phyloP scores from a whole-genome alignment of 257 asterid genomes.

The Gynochthodes officinalis region DNA sequence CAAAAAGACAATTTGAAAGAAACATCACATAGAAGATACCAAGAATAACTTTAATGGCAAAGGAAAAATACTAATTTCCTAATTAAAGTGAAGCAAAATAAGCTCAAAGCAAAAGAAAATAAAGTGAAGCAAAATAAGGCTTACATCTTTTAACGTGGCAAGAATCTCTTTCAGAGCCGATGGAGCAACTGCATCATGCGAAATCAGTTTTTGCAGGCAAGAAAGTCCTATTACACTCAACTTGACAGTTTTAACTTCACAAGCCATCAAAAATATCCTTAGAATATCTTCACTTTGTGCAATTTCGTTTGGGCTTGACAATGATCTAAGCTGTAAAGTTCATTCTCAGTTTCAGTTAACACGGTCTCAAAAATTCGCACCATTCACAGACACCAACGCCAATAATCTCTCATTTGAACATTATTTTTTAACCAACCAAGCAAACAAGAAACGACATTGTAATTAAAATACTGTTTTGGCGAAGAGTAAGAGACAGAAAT shows the following conservation, averaged over 20 bases:
- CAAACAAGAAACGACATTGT: not conserved
- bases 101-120: constrained; percentile 7
- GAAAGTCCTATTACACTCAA: constrained; percentile 86
- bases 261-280: constrained; percentile 91
- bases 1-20: not conserved
- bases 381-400: not conserved
- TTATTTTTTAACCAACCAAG: not conserved
- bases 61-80: not conserved
- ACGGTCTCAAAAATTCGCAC: not conserved
- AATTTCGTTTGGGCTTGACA: constrained; percentile 85
- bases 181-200: constrained; percentile 91
- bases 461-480: not conserved
- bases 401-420: not conserved
- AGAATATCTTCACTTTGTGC: constrained; percentile 80
- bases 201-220: constrained; percentile 86
- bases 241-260: constrained; percentile 83
- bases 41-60: not conserved
- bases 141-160: constrained; percentile 84
- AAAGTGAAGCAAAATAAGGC: constrained; percentile 11
- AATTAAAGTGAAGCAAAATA: not conserved
- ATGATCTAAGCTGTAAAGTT: constrained; percentile 71
- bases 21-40: not conserved
- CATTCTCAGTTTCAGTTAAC: constrained; percentile 18
- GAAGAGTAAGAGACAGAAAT: not conserved
- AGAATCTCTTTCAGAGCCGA: constrained; percentile 81